Evolutionary conservation across 257 asterid species (phyloP), one percentile per base, ranked within the genome.

Genomic region (Ajuga chamaepitys): DNA sequence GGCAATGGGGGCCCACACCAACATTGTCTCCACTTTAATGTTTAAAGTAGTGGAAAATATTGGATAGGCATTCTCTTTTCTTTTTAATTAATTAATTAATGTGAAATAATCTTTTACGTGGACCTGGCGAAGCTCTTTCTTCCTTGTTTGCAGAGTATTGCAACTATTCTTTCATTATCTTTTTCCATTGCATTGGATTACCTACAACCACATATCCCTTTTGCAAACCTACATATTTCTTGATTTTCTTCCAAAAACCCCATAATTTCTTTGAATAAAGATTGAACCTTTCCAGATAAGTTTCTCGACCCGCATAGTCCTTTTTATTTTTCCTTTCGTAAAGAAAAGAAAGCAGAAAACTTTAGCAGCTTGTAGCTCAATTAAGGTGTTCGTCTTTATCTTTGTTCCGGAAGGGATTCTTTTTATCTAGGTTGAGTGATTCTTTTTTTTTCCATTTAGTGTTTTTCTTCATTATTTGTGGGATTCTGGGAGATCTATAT

Each of bases 231-330:
- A 51, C 70, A 58, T 55, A 35, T 70, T 72, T 71, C 77, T 59
- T 45, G 71, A 70, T 74, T 80, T 71, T n/a, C 58, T 61, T 24
- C 7, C 5, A 48, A 63, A 77, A 74, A 78, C 16, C 70, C 73
- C 75, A n/a, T n/a, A 60, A 30, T 47, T 42, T 24, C 72, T 76
- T 82, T 58, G 70, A 57, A 64, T 70, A 79, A 77, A 81, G 82
- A 75, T 74, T 65, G 73, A 67, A 20, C 56, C 62, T 77, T 77
- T 74, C 56, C 73, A 52, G 79, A 70, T 76, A 78, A 80, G 86
- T 77, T 72, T 51, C 74, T 18, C 64, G 50, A 50, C 40, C 45
- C 57, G 52, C 53, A 38, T 59, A 32, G 8, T 65, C n/a, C 67
- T 14, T n/a, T 7, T 10, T n/a, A n/a, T n/a, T n/a, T n/a, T 38